These are phyloP conservation scores for Limnomonas spitsbergensis DNA, from an alignment of 139 green algal genomes.

Conservation along the genomic window DNA sequence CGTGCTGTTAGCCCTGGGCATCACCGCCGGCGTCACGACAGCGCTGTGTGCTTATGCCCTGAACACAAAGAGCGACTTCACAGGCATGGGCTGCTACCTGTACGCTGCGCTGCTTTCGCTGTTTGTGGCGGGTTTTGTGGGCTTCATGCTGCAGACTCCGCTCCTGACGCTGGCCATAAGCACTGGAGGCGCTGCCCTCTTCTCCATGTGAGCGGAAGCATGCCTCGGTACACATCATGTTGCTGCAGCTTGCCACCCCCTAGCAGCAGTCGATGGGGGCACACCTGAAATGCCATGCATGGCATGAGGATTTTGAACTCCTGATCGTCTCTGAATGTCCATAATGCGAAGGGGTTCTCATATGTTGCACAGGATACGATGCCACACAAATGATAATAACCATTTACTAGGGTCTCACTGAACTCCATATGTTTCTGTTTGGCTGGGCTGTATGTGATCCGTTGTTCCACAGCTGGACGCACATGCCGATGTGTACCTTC, in stretches of 20 bases:
- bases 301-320: no score
- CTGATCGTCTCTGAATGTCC: no score
- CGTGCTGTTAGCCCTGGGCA: slow-evolving; percentile 24
- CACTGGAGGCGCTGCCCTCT: slow-evolving; percentile 23
- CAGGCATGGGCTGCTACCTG: slow-evolving; percentile 20
- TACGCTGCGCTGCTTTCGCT: slow-evolving; percentile 26
- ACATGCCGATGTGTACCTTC: no score
- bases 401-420: no score
- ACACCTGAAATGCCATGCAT: no score
- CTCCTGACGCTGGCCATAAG: slow-evolving; percentile 19
- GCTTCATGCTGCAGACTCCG: slow-evolving; percentile 12
- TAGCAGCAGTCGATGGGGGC: background rate
- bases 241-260: background rate
- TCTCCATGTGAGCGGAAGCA: slow-evolving; percentile 5
- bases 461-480: no score
- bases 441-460: no score
- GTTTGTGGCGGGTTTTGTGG: slow-evolving; percentile 22
- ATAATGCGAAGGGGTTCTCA: no score
- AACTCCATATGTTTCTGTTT: no score
- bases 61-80: slow-evolving; percentile 42
- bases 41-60: slow-evolving; percentile 26
- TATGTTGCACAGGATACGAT: no score
- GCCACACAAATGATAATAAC: no score
- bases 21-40: slow-evolving; percentile 23
- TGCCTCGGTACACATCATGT: background rate